Conservation (phyloP, 805 yeast genomes). For the Cyberlindnera petersonii region DNA sequence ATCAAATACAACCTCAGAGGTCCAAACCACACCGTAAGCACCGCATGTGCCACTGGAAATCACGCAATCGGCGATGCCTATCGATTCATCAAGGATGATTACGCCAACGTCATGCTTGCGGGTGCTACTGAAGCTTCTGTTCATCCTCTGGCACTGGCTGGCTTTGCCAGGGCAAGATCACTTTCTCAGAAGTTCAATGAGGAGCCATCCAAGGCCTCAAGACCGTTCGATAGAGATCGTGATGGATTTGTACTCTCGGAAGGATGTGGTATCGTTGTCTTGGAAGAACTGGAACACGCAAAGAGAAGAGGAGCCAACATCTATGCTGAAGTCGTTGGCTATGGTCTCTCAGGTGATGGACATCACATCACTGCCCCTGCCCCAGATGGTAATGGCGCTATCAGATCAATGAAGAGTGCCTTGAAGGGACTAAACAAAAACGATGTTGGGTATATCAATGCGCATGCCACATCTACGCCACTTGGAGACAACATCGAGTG, state of each 20-base stretch:
- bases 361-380: conserved; percentile 90
- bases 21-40: conserved; percentile 81
- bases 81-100: conserved; percentile 72
- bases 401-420: conserved; percentile 77
- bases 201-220: conserved; percentile 59
- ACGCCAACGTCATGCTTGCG: conserved; percentile 83
- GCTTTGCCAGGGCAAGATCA: conserved; percentile 86
- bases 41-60: conserved; percentile 97
- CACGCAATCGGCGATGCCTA: conserved; percentile 93
- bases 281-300: conserved; percentile 81
- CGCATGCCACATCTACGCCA: conserved; percentile 93
- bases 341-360: conserved; percentile 91
- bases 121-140: conserved; percentile 92
- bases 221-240: conserved; percentile 81
- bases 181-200: conserved; percentile 63
- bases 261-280: conserved; percentile 78
- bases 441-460: conserved; percentile 76
- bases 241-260: conserved; percentile 92
- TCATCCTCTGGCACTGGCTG: conserved; percentile 84
- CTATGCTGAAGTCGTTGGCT: conserved; percentile 80
- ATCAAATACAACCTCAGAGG: conserved; percentile 76
- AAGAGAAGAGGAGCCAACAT: conserved; percentile 56
- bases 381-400: conserved; percentile 80
- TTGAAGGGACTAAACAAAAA: conserved; percentile 42
- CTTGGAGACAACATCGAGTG: conserved; percentile 90